Evolutionary conservation across 2,329 filamentous ascomycete genomes (phyloP), one percentile per base, ranked within the genome.

Genomic region (Cladosporium cucumerinum): DNA sequence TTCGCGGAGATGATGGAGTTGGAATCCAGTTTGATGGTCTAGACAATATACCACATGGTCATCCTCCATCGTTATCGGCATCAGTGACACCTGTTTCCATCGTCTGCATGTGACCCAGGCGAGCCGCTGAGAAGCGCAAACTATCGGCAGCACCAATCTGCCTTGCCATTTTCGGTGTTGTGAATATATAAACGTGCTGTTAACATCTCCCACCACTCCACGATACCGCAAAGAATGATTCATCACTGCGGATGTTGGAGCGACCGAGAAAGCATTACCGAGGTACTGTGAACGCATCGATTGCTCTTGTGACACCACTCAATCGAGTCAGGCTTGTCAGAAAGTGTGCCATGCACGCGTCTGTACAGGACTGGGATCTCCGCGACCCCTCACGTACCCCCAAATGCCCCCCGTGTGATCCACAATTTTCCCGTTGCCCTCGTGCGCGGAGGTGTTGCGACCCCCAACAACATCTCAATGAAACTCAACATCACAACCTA

Each of bases 1-100:
- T 81, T 83, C 66, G 76, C 79, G 28, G 81, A 82, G 69, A 67
- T 82, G 49, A 75, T 83, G 63, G 72, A 76, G 57, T 68, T 79
- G 1, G 80, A 82, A 71, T 77, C 77, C 18, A 66, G 34, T 48
- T 34, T 70, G 5, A n/a, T 11, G 6, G 43, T 59, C 34, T 39
- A 34, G 25, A 10, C 26, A 23, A 58, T 3, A n/a, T 6, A 43
- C 1, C 14, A n/a, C 36, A n/a, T n/a, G 36, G 7, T 11, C 36
- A 6, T 39, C 18, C 34, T 16, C 11, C 14, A 12, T 11, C n/a
- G 14, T 36, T 36, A 4, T 39, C 34, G 14, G 18, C 2, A 10
- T 21, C 36, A n/a, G 36, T n/a, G 16, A n/a, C 10, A 43, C 10
- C 7, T 43, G 18, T 10, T 43, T 6, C 2, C 18, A 10, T 43